These are phyloP conservation scores for Citrullus amarus DNA, from an alignment of 306 rosid genomes.

Conservation along the genomic window DNA sequence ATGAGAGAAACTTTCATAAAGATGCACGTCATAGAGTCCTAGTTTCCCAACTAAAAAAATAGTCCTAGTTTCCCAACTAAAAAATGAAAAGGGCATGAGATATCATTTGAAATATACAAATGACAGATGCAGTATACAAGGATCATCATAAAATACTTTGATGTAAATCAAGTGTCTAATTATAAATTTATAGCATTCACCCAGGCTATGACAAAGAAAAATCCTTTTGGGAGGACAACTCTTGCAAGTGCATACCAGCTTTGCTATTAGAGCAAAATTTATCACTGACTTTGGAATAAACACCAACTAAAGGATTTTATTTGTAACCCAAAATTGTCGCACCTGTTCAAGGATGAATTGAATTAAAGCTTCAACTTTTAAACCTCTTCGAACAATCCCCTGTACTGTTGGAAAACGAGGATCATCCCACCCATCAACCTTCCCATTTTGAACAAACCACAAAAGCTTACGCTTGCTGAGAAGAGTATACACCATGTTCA, in stretches of 20 bases:
- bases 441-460: conserved; percentile 91
- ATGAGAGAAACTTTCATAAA: conserved; percentile 7
- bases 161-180: background rate
- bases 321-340: background rate
- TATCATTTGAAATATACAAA: conserved; percentile 4
- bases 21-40: conserved; percentile 1
- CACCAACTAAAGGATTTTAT: background rate
- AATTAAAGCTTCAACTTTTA: conserved; percentile 72
- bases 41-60: background rate
- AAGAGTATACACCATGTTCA: conserved; percentile 91
- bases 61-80: background rate
- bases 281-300: background rate
- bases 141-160: background rate
- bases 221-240: background rate
- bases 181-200: background rate
- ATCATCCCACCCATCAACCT: conserved; percentile 96
- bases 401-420: conserved; percentile 90
- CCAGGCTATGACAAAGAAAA: background rate
- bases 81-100: background rate
- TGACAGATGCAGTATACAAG: background rate
- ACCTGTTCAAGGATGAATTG: conserved; percentile 96
- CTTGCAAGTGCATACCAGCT: background rate
- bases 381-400: conserved; percentile 89
- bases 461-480: conserved; percentile 92
- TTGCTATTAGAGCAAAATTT: background rate